Conservation (phyloP, 371 early-diverging fungal genomes). For the Mucor racemosus region DNA sequence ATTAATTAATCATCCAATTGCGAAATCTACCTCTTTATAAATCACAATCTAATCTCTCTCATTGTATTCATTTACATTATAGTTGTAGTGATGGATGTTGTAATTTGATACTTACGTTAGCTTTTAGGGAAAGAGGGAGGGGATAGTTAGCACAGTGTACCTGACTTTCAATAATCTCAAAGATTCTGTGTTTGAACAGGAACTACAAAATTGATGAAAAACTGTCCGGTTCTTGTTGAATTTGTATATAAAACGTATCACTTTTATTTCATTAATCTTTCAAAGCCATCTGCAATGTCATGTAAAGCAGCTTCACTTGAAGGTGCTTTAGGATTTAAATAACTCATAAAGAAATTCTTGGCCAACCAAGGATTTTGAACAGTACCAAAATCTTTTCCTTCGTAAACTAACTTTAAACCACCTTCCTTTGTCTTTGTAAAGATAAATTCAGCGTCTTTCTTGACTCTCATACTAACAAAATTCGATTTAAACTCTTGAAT, state of each 20-base stretch:
- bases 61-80: neutral
- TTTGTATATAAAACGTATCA: neutral
- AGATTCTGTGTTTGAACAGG: constrained; percentile 1
- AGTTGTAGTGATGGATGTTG: constrained; percentile 2
- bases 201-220: neutral
- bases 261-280: constrained; percentile 21
- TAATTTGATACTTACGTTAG: constrained; percentile 3
- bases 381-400: constrained; percentile 59
- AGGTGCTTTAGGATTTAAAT: constrained; percentile 61
- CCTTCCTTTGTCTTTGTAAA: constrained; percentile 69
- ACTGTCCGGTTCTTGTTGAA: neutral
- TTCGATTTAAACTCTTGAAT: constrained; percentile 65
- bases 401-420: constrained; percentile 58
- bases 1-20: neutral
- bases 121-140: constrained; percentile 8
- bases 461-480: constrained; percentile 66
- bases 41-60: neutral
- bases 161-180: constrained; percentile 4
- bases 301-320: constrained; percentile 50
- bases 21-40: neutral
- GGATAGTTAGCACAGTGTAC: neutral
- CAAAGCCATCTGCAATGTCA: constrained; percentile 30
- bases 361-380: constrained; percentile 66
- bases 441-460: constrained; percentile 61
- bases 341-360: constrained; percentile 66